Evolutionary conservation across 2,329 filamentous ascomycete species (phyloP).

Genomic region (Triangularia verruculosa): DNA sequence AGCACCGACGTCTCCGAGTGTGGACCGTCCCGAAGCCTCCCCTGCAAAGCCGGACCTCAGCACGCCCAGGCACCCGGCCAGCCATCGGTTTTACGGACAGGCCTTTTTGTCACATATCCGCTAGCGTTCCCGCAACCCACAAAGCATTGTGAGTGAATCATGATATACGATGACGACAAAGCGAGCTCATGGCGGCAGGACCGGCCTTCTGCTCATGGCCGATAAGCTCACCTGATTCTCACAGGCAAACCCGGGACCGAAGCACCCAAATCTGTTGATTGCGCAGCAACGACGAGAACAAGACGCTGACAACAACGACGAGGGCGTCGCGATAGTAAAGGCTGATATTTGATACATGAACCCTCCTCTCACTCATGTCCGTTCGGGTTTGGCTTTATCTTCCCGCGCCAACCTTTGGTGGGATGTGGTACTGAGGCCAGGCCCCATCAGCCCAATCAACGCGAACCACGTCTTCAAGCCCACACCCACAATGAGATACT

Average conservation of each 20-base stretch:
- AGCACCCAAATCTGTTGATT: neutral
- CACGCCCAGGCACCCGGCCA: neutral
- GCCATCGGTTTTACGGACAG: neutral
- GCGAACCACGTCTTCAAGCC: constrained; percentile 35
- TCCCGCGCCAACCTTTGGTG: constrained; percentile 31
- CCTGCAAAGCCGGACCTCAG: neutral
- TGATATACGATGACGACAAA: constrained; percentile 1
- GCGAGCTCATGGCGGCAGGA: neutral
- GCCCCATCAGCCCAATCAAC: constrained; percentile 33
- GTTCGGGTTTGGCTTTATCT: constrained; percentile 31
- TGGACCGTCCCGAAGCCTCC: constrained; percentile 3
- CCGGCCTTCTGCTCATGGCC: neutral
- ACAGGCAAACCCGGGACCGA: neutral
- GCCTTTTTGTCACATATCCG: neutral
- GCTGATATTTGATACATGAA: neutral
- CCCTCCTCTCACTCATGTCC: constrained; percentile 13
- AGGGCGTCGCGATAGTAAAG: constrained; percentile 19
- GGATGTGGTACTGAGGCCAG: constrained; percentile 30
- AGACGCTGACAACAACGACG: neutral
- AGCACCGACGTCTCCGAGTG: neutral
- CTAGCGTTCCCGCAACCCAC: constrained; percentile 15
- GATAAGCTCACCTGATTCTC: neutral
- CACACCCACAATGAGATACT: constrained; percentile 29
- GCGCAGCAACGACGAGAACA: neutral
- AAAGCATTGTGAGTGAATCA: neutral